Percentiles rank a stretch among this genome's conserved stretches.
These are phyloP conservation scores for Monilinia aucupariae DNA, from an alignment of 2,329 filamentous ascomycete species.

Conservation along the genomic window DNA sequence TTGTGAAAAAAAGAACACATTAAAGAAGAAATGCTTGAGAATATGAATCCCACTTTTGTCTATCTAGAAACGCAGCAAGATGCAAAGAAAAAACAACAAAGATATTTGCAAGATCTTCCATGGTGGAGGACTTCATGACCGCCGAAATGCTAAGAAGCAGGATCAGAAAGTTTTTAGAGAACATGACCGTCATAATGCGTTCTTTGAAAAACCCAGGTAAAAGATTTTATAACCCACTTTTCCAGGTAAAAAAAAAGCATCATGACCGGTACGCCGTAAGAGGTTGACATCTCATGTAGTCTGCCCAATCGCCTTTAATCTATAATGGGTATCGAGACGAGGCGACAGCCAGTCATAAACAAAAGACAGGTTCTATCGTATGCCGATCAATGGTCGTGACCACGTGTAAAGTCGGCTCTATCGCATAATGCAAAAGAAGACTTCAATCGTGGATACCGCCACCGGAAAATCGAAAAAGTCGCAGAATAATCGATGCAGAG, in stretches of 20 bases:
- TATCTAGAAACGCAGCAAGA: conserved; percentile 24
- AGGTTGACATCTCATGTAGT: conserved; percentile 32
- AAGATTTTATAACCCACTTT: conserved; percentile 9
- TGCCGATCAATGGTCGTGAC: conserved; percentile 34
- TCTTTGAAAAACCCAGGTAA: conserved; percentile 27
- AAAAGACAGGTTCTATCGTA: conserved; percentile 39
- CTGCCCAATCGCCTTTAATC: conserved; percentile 33
- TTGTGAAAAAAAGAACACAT: conserved; percentile 6
- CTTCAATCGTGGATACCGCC: conserved; percentile 29
- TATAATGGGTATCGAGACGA: conserved; percentile 36
- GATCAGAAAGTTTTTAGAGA: conserved; percentile 28
- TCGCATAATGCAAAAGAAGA: conserved; percentile 29
- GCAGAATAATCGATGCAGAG: conserved; percentile 22
- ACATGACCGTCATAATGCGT: conserved; percentile 36
- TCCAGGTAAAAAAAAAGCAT: conserved; percentile 33
- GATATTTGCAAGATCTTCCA: conserved; percentile 32
- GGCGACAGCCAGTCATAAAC: conserved; percentile 31
- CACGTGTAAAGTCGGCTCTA: conserved; percentile 28
- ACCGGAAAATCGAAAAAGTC: conserved; percentile 33
- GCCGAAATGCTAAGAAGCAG: conserved; percentile 25
- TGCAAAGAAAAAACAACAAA: conserved; percentile 26
- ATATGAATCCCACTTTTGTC: conserved; percentile 32
- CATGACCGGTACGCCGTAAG: conserved; percentile 34
- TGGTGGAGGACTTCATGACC: conserved; percentile 23
- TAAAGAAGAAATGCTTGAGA: conserved; percentile 22